A percentile compares a stretch with the other conserved stretches of the same genome.
Conservation (phyloP, 1,139 yeast species). For the Sugiyamaella neomexicana region DNA sequence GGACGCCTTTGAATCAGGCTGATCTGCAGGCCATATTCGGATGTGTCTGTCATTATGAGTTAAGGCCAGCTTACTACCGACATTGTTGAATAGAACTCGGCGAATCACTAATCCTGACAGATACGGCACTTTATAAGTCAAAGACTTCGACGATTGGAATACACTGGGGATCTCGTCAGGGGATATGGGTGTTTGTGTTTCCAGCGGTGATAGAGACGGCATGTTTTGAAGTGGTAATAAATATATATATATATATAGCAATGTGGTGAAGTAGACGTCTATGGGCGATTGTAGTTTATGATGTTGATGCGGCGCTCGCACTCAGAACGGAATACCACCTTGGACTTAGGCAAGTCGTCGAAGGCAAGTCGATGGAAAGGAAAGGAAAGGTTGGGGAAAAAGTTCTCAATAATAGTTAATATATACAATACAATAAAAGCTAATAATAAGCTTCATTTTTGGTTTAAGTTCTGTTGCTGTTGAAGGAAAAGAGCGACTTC, state of each 20-base stretch:
- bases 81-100: conserved; percentile 34
- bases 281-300: background rate
- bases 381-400: too few relatives aligned
- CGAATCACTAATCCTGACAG: conserved; percentile 21
- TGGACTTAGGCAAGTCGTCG: too few relatives aligned
- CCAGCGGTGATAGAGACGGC: conserved; percentile 2
- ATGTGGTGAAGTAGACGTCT: background rate
- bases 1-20: conserved; percentile 30
- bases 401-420: background rate
- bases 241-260: too few relatives aligned
- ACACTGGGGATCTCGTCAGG: conserved; percentile 12
- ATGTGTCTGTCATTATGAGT: conserved; percentile 32
- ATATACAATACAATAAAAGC: conserved; percentile 6
- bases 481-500: conserved; percentile 29
- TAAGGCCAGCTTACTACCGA: conserved; percentile 34
- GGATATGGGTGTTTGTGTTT: conserved; percentile 5
- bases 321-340: too few relatives aligned
- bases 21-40: conserved; percentile 34
- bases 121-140: conserved; percentile 22
- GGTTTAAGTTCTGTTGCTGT: conserved; percentile 27
- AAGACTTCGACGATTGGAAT: background rate
- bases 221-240: background rate
- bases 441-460: conserved; percentile 15
- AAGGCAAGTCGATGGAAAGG: too few relatives aligned
- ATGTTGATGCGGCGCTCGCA: background rate